Conservation (phyloP, 2,329 filamentous ascomycete species). For the Metarhizium sp. region DNA sequence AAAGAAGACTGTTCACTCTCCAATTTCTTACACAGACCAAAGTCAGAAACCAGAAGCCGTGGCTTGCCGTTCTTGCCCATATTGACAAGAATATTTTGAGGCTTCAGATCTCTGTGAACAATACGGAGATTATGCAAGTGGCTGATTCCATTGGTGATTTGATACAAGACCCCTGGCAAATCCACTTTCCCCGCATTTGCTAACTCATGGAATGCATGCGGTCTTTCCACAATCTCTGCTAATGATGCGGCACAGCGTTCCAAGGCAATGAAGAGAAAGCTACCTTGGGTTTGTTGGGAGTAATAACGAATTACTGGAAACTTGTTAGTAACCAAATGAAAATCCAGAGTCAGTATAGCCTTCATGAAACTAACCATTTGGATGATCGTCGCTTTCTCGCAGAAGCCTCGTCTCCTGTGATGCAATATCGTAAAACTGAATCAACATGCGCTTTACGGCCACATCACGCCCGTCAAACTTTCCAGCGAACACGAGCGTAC, state of each 20-base stretch:
- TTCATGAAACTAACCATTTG: conserved; percentile 50
- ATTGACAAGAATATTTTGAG: conserved; percentile 89
- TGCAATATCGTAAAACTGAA: conserved; percentile 91
- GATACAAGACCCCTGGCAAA: conserved; percentile 70
- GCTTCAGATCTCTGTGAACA: conserved; percentile 94
- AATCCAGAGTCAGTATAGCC: neutral
- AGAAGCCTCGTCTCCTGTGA: conserved; percentile 87
- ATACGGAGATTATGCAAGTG: conserved; percentile 89
- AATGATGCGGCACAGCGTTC: conserved; percentile 91
- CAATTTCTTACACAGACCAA: conserved; percentile 94
- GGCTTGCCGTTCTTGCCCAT: conserved; percentile 61
- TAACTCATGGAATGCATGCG: conserved; percentile 55
- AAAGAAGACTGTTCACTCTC: conserved; percentile 93
- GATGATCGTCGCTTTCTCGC: conserved; percentile 88
- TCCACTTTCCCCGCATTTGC: conserved; percentile 66
- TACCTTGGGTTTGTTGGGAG: conserved; percentile 77
- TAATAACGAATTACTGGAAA: conserved; percentile 84
- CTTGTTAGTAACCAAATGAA: neutral
- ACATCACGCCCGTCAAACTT: conserved; percentile 88
- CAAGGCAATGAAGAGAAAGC: conserved; percentile 92
- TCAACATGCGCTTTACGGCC: conserved; percentile 93
- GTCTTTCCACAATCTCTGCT: conserved; percentile 80
- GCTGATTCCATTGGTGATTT: conserved; percentile 81
- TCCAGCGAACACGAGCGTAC: conserved; percentile 94
- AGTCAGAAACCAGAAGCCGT: conserved; percentile 92